A percentile compares a stretch with the other conserved stretches of the same genome.
Evolutionary conservation across 192 early-diverging fungal genomes (phyloP).

Genomic region (Thoreauomyces humboldtii): DNA sequence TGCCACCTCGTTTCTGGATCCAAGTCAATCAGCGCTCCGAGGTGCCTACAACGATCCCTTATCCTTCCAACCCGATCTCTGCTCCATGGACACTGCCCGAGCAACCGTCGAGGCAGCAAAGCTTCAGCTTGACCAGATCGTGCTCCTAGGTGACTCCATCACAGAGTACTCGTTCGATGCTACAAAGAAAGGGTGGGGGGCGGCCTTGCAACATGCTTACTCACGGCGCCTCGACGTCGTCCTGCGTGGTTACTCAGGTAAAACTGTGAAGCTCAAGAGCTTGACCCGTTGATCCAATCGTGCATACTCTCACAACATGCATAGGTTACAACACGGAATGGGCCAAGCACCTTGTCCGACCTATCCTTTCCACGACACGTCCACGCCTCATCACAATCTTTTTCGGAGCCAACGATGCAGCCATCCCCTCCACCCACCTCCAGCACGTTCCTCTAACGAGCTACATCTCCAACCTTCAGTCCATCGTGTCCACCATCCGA

Average conservation of each 20-base stretch:
- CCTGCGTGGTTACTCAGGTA: constrained; percentile 77
- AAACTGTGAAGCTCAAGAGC: no score
- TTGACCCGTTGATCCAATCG: no score
- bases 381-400: constrained; percentile 69
- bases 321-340: constrained; percentile 71
- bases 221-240: constrained; percentile 72
- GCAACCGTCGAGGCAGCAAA: no score
- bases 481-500: constrained; percentile 57
- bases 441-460: constrained; percentile 63
- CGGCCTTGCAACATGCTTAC: constrained; percentile 52
- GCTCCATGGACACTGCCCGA: no score
- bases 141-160: constrained; percentile 44
- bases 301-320: background rate
- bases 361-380: constrained; percentile 45
- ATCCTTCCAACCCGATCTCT: no score
- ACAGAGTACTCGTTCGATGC: constrained; percentile 31
- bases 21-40: no score
- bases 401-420: constrained; percentile 82
- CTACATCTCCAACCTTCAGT: constrained; percentile 60
- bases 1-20: no score
- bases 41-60: no score
- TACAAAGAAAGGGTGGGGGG: constrained; percentile 43
- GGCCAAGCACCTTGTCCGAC: constrained; percentile 50
- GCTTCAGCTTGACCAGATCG: constrained; percentile 29
- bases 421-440: constrained; percentile 29